phyloP scores from a whole-genome alignment of 805 yeast genomes.

The Danielia reshetovae region DNA sequence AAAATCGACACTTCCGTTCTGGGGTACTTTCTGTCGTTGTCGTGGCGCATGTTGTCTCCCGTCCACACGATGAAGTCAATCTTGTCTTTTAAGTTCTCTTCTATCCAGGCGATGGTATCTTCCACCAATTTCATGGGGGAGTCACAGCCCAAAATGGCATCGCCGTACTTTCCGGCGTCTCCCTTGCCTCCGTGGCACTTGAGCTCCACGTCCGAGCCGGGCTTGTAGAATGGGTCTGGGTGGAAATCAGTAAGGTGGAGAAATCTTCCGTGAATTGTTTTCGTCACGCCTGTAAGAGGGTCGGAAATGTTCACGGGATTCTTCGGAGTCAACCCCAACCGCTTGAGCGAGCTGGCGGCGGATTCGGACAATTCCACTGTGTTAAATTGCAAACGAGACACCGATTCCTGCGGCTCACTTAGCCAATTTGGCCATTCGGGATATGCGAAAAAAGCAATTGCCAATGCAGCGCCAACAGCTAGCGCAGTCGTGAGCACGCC shows the following conservation, averaged over 20 bases:
- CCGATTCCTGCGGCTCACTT: background rate
- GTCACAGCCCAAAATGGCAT: constrained; percentile 75
- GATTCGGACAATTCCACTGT: background rate
- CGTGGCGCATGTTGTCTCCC: constrained; percentile 85
- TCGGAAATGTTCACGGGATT: constrained; percentile 22
- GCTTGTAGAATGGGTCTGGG: constrained; percentile 67
- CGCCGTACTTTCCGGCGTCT: constrained; percentile 65
- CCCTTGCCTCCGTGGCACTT: constrained; percentile 61
- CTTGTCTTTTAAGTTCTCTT: constrained; percentile 60
- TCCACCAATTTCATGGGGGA: constrained; percentile 60
- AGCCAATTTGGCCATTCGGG: background rate
- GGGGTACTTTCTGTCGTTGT: constrained; percentile 70
- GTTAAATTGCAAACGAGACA: background rate
- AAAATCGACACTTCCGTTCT: constrained; percentile 71
- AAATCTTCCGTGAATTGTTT: constrained; percentile 65
- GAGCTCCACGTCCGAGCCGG: constrained; percentile 44
- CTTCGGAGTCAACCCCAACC: constrained; percentile 34
- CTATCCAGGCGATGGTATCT: constrained; percentile 64
- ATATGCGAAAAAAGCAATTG: background rate
- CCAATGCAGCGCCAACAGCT: background rate
- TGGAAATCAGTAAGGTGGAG: constrained; percentile 85
- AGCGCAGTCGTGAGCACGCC: background rate
- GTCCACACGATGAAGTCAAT: constrained; percentile 89
- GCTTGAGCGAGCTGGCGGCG: constrained; percentile 1
- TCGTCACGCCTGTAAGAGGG: constrained; percentile 18